These are phyloP conservation scores for Hypsizygus ulmarius DNA, from an alignment of 1,284 basidiomycete genomes.

Conservation along the genomic window DNA sequence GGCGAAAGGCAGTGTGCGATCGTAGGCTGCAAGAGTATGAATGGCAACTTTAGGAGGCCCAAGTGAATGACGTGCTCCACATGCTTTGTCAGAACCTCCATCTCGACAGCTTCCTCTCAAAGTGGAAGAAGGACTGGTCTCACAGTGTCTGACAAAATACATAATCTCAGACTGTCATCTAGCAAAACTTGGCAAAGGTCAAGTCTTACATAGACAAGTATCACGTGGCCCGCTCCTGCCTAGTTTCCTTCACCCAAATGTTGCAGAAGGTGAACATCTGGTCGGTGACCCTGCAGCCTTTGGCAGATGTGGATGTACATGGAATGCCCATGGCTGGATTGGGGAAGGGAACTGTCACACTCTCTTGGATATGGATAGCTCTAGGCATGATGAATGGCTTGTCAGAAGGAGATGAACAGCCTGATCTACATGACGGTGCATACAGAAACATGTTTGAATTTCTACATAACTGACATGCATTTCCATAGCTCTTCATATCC, in stretches of 20 bases:
- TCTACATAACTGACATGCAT: too few relatives aligned
- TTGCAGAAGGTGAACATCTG: not conserved
- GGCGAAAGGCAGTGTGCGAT: not conserved
- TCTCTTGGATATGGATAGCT: slow-evolving; percentile 7
- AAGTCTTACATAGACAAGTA: not conserved
- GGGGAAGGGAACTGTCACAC: too few relatives aligned
- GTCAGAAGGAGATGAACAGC: not conserved
- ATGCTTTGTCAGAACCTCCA: slow-evolving; percentile 5
- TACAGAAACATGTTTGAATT: not conserved
- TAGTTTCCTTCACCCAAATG: not conserved
- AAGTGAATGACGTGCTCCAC: slow-evolving; percentile 9
- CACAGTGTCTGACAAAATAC: slow-evolving; percentile 14
- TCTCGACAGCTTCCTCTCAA: slow-evolving; percentile 9
- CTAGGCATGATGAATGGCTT: not conserved
- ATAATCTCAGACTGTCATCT: slow-evolving; percentile 11
- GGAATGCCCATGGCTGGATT: too few relatives aligned
- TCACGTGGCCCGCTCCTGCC: not conserved
- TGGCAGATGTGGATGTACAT: not conserved
- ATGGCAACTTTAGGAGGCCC: slow-evolving; percentile 1
- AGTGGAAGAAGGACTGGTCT: slow-evolving; percentile 12
- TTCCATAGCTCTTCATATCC: slow-evolving; percentile 17
- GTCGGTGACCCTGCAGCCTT: not conserved
- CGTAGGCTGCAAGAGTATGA: not conserved
- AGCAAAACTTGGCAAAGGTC: slow-evolving; percentile 12
- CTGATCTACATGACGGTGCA: slow-evolving; percentile 1